phyloP scores from a whole-genome alignment of 2,329 filamentous ascomycete species.

The Colletotrichum nymphaeae region DNA sequence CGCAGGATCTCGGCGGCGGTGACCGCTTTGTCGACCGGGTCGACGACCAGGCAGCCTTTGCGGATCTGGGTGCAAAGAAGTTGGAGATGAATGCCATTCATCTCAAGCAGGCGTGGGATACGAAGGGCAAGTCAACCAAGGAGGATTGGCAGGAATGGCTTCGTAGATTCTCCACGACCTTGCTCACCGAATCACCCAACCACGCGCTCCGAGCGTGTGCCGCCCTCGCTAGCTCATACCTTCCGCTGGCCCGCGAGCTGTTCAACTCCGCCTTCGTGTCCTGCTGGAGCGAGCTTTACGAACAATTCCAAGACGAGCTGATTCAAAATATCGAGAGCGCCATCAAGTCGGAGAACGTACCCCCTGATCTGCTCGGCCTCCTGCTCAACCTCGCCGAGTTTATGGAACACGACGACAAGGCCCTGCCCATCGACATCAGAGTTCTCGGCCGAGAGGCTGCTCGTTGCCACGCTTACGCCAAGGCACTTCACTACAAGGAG shows the following conservation, averaged over 20 bases:
- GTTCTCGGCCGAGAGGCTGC: constrained; percentile 94
- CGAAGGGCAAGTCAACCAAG: constrained; percentile 94
- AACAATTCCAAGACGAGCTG: constrained; percentile 95
- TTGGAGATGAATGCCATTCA: constrained; percentile 98
- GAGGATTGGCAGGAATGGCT: constrained; percentile 99
- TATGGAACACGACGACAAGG: constrained; percentile 99
- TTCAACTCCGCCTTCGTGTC: constrained; percentile 99
- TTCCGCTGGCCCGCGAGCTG: constrained; percentile 89
- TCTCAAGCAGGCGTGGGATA: constrained; percentile 96
- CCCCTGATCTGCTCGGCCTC: constrained; percentile 93
- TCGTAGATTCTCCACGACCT: constrained; percentile 92
- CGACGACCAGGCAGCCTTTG: constrained; percentile 80
- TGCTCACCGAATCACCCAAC: constrained; percentile 95
- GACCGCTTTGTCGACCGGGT: constrained; percentile 81
- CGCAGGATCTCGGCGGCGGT: constrained; percentile 91
- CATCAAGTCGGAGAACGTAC: constrained; percentile 94
- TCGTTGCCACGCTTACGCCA: constrained; percentile 97
- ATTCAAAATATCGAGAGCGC: constrained; percentile 96
- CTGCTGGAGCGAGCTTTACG: constrained; percentile 98
- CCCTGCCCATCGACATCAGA: constrained; percentile 95
- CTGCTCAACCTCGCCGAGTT: constrained; percentile 97
- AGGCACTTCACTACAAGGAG: constrained; percentile 98
- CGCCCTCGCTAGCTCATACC: constrained; percentile 88
- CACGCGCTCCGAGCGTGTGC: constrained; percentile 95
- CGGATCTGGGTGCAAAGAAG: constrained; percentile 91